Percentiles rank a stretch among this genome's conserved stretches.
phyloP scores from a whole-genome alignment of 2,329 filamentous ascomycete genomes.

The Chaetomiaceae sp. region DNA sequence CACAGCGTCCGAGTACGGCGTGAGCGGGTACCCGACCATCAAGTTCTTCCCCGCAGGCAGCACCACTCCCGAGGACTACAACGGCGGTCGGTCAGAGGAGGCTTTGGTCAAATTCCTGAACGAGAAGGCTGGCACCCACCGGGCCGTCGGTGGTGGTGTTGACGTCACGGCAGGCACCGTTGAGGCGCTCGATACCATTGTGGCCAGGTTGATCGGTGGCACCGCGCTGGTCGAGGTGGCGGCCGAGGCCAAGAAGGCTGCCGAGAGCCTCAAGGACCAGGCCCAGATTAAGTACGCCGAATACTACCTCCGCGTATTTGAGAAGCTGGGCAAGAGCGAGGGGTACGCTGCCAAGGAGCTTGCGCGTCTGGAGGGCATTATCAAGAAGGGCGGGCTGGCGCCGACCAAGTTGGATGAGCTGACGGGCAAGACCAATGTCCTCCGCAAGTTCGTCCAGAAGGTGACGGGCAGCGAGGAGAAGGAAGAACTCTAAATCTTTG shows the following conservation, averaged over 20 bases:
- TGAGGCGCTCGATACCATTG: constrained; percentile 68
- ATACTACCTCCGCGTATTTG: constrained; percentile 90
- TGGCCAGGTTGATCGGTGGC: constrained; percentile 69
- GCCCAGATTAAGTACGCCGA: constrained; percentile 72
- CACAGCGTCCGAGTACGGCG: constrained; percentile 68
- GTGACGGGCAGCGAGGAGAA: constrained; percentile 51
- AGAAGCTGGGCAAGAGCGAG: constrained; percentile 75
- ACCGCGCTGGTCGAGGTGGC: constrained; percentile 59
- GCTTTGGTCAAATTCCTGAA: constrained; percentile 81
- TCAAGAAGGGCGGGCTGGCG: constrained; percentile 81
- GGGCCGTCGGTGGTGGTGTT: constrained; percentile 73
- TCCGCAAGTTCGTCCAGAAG: constrained; percentile 68
- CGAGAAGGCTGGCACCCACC: constrained; percentile 82
- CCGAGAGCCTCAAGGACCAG: constrained; percentile 58
- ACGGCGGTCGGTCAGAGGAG: constrained; percentile 69
- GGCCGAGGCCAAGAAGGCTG: constrained; percentile 68
- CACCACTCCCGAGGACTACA: constrained; percentile 66
- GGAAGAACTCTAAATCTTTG: constrained; percentile 62
- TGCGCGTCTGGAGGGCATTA: constrained; percentile 69
- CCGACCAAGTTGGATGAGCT: constrained; percentile 86
- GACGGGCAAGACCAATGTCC: constrained; percentile 79
- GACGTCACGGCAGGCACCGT: constrained; percentile 78
- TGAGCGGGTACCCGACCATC: constrained; percentile 91
- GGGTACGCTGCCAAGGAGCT: constrained; percentile 83
- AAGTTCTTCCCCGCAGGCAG: constrained; percentile 92